These are phyloP conservation scores for Megacollybia marginata DNA, from an alignment of 768 basidiomycete genomes.

Conservation along the genomic window DNA sequence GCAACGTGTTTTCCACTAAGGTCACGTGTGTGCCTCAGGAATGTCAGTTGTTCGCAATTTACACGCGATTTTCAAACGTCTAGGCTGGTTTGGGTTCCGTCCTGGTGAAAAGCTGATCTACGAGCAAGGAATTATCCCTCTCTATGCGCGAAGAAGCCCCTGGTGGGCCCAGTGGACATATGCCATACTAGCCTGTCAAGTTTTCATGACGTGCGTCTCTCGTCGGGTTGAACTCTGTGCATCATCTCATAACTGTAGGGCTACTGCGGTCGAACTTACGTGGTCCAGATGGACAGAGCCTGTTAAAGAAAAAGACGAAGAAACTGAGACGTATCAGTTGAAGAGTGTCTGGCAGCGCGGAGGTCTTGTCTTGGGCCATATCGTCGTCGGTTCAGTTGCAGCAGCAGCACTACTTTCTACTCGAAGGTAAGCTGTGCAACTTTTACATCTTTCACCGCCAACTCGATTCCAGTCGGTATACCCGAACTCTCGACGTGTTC, in stretches of 20 bases:
- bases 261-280: constrained; percentile 24
- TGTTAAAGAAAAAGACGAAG: constrained; percentile 13
- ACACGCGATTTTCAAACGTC: too few relatives aligned
- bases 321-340: constrained; percentile 7
- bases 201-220: constrained; percentile 22
- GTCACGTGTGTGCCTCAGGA: too few relatives aligned
- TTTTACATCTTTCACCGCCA: too few relatives aligned
- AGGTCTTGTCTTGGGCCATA: constrained; percentile 20
- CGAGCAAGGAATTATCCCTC: not conserved
- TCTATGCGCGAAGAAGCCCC: constrained; percentile 23
- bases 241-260: constrained; percentile 9
- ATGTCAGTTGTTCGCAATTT: too few relatives aligned
- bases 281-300: constrained; percentile 26
- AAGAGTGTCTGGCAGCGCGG: constrained; percentile 21
- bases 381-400: constrained; percentile 21
- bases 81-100: too few relatives aligned
- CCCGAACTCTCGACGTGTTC: too few relatives aligned
- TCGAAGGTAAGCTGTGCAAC: too few relatives aligned
- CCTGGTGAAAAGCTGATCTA: too few relatives aligned
- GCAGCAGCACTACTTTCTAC: constrained; percentile 21
- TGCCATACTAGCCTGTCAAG: constrained; percentile 21
- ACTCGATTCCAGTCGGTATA: too few relatives aligned
- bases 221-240: not conserved
- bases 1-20: too few relatives aligned
- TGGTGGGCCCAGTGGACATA: constrained; percentile 24